Percentiles rank a stretch among this genome's conserved stretches.
Conservation (phyloP, 169 alveolate genomes). For the Plasmodium yoelii region DNA sequence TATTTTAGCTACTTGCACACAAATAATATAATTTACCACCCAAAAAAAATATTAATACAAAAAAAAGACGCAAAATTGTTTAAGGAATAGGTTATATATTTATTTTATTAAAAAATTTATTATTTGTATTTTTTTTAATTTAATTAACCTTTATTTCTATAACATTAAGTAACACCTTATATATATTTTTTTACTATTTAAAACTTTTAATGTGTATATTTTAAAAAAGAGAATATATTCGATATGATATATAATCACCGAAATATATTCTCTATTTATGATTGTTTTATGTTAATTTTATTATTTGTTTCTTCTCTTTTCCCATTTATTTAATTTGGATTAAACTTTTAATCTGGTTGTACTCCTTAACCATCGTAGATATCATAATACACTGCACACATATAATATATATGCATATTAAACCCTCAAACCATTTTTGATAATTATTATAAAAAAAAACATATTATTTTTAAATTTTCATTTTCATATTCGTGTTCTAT, state of each 20-base stretch:
- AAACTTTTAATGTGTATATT: conserved; percentile 21
- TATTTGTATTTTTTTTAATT: conserved; percentile 5
- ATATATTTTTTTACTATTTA: conserved; percentile 22
- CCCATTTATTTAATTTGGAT: too few relatives aligned
- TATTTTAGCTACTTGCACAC: conserved; percentile 52
- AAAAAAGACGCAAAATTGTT: conserved; percentile 15
- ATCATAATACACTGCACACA: not conserved
- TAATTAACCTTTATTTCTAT: not conserved
- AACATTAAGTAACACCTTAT: conserved; percentile 5
- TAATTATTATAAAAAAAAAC: too few relatives aligned
- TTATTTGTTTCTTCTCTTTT: not conserved
- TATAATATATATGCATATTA: not conserved
- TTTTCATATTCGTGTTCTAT: too few relatives aligned
- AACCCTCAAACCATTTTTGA: not conserved
- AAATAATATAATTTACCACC: conserved; percentile 8
- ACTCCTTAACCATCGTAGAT: too few relatives aligned
- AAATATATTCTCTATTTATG: conserved; percentile 4
- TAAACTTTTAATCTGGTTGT: too few relatives aligned
- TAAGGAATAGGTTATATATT: not conserved
- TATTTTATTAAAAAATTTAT: not conserved
- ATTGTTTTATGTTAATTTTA: not conserved
- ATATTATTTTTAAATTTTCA: too few relatives aligned
- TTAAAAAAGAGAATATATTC: conserved; percentile 9
- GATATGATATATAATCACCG: not conserved
- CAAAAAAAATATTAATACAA: conserved; percentile 8